Base-by-base conservation (phyloP, 2,329 filamentous ascomycete species). In the Podosphaera leucotricha region DNA sequence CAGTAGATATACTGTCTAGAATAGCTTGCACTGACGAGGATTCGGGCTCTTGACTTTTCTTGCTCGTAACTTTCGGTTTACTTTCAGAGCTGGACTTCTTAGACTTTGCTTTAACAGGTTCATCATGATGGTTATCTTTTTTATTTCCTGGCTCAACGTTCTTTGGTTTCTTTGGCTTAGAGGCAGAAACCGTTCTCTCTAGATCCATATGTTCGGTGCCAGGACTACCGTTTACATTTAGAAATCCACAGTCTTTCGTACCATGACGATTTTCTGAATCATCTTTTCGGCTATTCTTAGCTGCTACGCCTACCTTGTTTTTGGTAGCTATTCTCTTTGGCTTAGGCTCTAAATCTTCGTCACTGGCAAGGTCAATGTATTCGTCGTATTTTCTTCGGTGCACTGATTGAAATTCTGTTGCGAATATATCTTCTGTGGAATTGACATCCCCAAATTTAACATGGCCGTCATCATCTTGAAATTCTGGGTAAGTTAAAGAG, bases 391-490 rank as follows among this genome's bases (percentile, higher is more conserved):
- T 79, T 41, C 71, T 67, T 57, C 75, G 82, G 46, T 70, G 73
- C 38, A 71, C 64, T 41, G 70, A 70, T 3, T 33, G 6, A n/a
- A 33, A 13, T 11, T 33, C 3, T 7, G 79, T 77, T 13, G 77
- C 80, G 59, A 86, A 86, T 18, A 93, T 85, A 53, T 93, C 86
- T 50, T 84, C 80, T n/a, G 72, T 79, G 2, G 72, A 77, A 38
- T 82, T 73, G n/a, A 3, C 15, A 33, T 11, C 15, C 3, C 13
- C 28, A 13, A 33, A n/a, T 11, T 33, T n/a, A 11, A 13, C 28
- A 7, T 3, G 6, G 15, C 15, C 28, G 4, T 6, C 28, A 4
- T 33, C 15, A n/a, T 33, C 2, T 13, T 33, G 6, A 11, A 13
- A 11, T 13, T 33, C 28, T 11, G 28, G 15, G 11, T n/a, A 13